Evolutionary conservation across 1,284 basidiomycete genomes (phyloP).

Genomic region (Pulchroboletus neoregius): DNA sequence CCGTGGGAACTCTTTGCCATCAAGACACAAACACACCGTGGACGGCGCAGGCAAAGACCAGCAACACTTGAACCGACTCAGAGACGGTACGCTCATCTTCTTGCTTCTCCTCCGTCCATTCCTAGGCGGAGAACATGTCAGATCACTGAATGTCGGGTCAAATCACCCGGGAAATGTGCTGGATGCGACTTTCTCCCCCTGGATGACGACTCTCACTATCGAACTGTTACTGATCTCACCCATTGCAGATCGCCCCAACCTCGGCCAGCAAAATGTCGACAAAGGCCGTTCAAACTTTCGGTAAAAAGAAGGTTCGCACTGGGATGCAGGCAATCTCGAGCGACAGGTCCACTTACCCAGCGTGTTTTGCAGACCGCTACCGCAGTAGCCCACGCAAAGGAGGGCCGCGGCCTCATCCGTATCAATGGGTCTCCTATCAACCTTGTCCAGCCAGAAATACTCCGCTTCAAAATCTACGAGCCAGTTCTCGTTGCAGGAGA

Average conservation of each 20-base stretch:
- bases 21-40: not conserved
- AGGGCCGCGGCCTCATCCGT: conserved; percentile 96
- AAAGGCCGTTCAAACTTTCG: conserved; percentile 94
- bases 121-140: not conserved
- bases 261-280: conserved; percentile 58
- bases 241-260: conserved; percentile 19
- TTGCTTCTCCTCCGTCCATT: conserved; percentile 6
- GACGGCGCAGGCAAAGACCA: conserved; percentile 18
- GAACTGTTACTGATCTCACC: conserved; percentile 18
- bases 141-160: conserved; percentile 1
- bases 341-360: conserved; percentile 8
- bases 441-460: conserved; percentile 90
- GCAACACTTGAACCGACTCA: conserved; percentile 34
- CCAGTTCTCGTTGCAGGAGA: conserved; percentile 87
- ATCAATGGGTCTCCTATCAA: conserved; percentile 97
- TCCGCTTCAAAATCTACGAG: conserved; percentile 99
- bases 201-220: conserved; percentile 36
- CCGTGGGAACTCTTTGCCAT: conserved; percentile 25
- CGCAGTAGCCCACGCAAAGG: conserved; percentile 92
- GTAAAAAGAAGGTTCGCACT: conserved; percentile 92
- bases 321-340: not conserved
- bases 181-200: conserved; percentile 35
- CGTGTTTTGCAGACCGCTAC: conserved; percentile 75
- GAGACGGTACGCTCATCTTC: conserved; percentile 36
- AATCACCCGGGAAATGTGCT: conserved; percentile 28